Evolutionary conservation across 1,284 basidiomycete species (phyloP).

Genomic region (Cutaneotrichosporon dermatis): DNA sequence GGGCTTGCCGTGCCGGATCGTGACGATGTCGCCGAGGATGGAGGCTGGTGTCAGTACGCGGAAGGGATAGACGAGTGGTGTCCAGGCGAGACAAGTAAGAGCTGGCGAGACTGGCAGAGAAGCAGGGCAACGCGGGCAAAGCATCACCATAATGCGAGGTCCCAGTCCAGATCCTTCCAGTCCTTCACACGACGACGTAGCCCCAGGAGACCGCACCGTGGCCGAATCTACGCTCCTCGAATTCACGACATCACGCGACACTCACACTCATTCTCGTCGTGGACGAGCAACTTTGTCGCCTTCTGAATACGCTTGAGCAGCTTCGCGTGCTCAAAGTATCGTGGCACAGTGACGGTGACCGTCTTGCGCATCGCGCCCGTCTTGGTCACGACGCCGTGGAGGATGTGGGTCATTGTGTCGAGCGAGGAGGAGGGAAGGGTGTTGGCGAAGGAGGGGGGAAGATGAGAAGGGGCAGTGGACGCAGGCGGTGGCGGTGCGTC

Average conservation of each 20-base stretch:
- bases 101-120: no score
- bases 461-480: no score
- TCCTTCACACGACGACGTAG: no score
- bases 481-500: no score
- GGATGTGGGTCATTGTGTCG: conserved; percentile 29
- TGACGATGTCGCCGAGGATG: conserved; percentile 35
- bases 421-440: conserved; percentile 2
- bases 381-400: conserved; percentile 37
- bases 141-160: no score
- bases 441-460: background rate
- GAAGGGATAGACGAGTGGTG: no score
- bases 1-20: conserved; percentile 37
- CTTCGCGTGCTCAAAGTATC: conserved; percentile 30
- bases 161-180: no score
- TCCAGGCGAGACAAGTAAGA: no score
- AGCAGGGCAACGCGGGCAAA: no score
- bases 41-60: conserved; percentile 19
- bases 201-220: no score
- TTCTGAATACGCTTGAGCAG: conserved; percentile 28
- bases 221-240: no score
- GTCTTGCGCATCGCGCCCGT: conserved; percentile 42
- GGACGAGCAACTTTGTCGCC: conserved; percentile 40
- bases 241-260: background rate
- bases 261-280: conserved; percentile 39
- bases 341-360: conserved; percentile 36